These are phyloP conservation scores for Citrus mangshanensis DNA, from an alignment of 345 rosid genomes.

Conservation along the genomic window DNA sequence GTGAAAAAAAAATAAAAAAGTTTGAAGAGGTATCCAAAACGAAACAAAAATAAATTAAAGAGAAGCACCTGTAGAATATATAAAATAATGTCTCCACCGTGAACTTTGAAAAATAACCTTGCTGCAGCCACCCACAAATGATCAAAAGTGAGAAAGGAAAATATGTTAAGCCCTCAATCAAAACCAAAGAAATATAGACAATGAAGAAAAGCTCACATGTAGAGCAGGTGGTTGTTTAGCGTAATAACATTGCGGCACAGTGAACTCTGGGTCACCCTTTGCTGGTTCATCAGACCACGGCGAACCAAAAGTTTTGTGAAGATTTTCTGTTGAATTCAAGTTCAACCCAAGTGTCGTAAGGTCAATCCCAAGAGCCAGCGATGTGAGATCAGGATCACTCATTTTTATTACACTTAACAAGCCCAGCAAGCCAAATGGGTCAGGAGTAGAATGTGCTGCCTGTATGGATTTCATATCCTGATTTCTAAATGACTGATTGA, in stretches of 20 bases:
- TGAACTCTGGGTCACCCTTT: constrained; percentile 90
- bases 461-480: constrained; percentile 72
- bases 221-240: constrained; percentile 83
- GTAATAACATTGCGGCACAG: constrained; percentile 85
- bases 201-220: constrained; percentile 46
- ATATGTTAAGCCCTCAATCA: neutral
- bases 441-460: constrained; percentile 60
- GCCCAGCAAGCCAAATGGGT: constrained; percentile 81
- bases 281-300: constrained; percentile 99
- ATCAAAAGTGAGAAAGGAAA: neutral
- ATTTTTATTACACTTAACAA: constrained; percentile 69
- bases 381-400: constrained; percentile 75
- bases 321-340: constrained; percentile 87
- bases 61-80: constrained; percentile 79
- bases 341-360: constrained; percentile 89
- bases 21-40: neutral
- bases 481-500: constrained; percentile 86
- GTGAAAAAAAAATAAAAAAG: neutral
- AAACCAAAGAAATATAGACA: neutral
- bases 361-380: constrained; percentile 92
- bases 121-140: constrained; percentile 49
- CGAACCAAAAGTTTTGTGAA: constrained; percentile 95
- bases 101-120: constrained; percentile 80
- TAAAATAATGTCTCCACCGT: constrained; percentile 68
- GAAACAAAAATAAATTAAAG: neutral